Conservation (phyloP, 306 rosid genomes). For the Dryas octopetala region DNA sequence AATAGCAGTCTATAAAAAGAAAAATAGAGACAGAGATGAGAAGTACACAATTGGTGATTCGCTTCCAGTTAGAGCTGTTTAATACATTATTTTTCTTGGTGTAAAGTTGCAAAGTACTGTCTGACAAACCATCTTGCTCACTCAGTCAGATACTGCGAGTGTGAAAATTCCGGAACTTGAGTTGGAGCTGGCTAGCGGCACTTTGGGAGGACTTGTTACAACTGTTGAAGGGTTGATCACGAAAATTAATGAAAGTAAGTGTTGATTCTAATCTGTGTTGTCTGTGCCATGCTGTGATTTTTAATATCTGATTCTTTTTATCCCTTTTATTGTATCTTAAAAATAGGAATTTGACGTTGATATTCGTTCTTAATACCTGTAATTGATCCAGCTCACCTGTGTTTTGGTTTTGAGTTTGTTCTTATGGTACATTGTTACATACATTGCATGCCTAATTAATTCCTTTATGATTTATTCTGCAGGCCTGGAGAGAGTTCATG, state of each 20-base stretch:
- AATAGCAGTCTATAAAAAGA: too few relatives aligned
- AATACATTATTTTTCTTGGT: neutral
- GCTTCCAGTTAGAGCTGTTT: neutral
- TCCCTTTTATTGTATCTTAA: neutral
- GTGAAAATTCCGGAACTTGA: conserved; percentile 65
- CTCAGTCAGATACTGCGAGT: conserved; percentile 58
- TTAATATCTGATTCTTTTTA: neutral
- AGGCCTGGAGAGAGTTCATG: conserved; percentile 92
- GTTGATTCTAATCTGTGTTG: neutral
- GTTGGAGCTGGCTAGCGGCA: conserved; percentile 80
- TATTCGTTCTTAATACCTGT: neutral
- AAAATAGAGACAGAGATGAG: neutral
- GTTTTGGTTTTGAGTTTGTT: neutral
- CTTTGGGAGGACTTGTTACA: conserved; percentile 60
- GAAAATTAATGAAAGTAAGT: conserved; percentile 60
- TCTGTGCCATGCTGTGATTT: neutral
- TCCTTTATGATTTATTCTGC: conserved; percentile 27
- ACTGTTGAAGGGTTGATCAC: conserved; percentile 86
- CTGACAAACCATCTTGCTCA: conserved; percentile 23
- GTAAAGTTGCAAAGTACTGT: conserved; percentile 5
- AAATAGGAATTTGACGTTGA: neutral
- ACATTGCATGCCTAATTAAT: neutral
- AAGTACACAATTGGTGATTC: neutral
- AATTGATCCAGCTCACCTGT: neutral
- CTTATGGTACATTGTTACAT: neutral